phyloP scores from a whole-genome alignment of 1,139 yeast species.

The Arxiozyma heterogenica region DNA sequence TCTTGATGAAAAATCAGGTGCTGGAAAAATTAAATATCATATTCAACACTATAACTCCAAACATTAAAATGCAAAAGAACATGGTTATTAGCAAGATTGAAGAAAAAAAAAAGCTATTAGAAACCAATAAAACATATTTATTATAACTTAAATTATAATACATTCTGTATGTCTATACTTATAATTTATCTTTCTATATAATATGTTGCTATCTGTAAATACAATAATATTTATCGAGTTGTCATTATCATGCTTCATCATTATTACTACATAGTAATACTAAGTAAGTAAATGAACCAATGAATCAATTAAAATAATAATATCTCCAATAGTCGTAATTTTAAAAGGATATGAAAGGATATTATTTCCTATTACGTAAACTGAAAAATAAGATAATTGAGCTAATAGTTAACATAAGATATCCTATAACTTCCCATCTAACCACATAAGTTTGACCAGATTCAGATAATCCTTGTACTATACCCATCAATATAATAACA shows the following conservation, averaged over 20 bases:
- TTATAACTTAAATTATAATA: not conserved
- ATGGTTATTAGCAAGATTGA: not conserved
- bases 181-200: not conserved
- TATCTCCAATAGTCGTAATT: too few species aligned
- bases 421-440: constrained; percentile 30
- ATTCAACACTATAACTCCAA: constrained; percentile 48
- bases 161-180: too few species aligned
- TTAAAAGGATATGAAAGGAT: too few species aligned
- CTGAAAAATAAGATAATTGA: constrained; percentile 19
- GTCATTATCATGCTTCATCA: too few species aligned
- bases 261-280: too few species aligned
- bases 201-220: too few species aligned
- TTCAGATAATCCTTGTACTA: constrained; percentile 26
- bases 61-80: not conserved
- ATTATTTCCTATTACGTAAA: constrained; percentile 5
- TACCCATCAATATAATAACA: constrained; percentile 22
- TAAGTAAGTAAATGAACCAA: too few species aligned
- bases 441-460: constrained; percentile 24
- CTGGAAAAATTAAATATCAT: constrained; percentile 64
- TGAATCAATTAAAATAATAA: too few species aligned
- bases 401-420: constrained; percentile 20
- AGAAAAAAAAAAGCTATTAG: not conserved
- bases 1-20: constrained; percentile 70
- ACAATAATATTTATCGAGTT: too few species aligned
- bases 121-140: not conserved